Percentiles rank a stretch among this genome's conserved stretches.
Evolutionary conservation across 306 rosid genomes (phyloP).

Genomic region (Bauhinia variegata): DNA sequence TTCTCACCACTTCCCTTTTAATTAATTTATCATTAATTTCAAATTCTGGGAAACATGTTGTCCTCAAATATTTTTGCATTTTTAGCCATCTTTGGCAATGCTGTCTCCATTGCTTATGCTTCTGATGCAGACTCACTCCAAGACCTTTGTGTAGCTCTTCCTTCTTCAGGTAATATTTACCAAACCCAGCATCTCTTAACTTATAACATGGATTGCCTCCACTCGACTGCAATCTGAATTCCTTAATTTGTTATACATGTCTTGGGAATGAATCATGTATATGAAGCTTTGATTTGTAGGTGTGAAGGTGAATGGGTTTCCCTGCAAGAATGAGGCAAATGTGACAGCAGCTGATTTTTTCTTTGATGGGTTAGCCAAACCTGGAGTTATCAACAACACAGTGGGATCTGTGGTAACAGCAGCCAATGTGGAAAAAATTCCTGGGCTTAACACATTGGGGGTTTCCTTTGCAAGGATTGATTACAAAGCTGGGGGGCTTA

Average conservation of each 20-base stretch:
- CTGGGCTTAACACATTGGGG: conserved; percentile 63
- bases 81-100: conserved; percentile 34
- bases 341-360: conserved; percentile 56
- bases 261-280: neutral
- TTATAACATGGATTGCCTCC: too few species aligned
- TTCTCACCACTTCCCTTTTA: conserved; percentile 1
- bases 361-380: conserved; percentile 47
- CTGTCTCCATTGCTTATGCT: conserved; percentile 35
- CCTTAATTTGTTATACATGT: neutral
- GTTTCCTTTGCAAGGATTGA: conserved; percentile 55
- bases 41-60: conserved; percentile 33
- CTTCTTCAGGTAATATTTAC: conserved; percentile 47
- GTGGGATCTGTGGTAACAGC: conserved; percentile 50
- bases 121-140: conserved; percentile 61
- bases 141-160: conserved; percentile 62
- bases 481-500: conserved; percentile 52
- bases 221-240: too few species aligned
- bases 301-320: conserved; percentile 60
- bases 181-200: neutral
- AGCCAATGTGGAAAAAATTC: conserved; percentile 55
- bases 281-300: conserved; percentile 22
- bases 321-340: conserved; percentile 54
- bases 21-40: conserved; percentile 2
- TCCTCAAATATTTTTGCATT: conserved; percentile 29
- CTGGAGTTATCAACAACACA: conserved; percentile 51